A percentile compares a stretch with the other conserved stretches of the same genome.
These are phyloP conservation scores for Claviceps spartinae DNA, from an alignment of 2,329 filamentous ascomycete genomes.

Conservation along the genomic window DNA sequence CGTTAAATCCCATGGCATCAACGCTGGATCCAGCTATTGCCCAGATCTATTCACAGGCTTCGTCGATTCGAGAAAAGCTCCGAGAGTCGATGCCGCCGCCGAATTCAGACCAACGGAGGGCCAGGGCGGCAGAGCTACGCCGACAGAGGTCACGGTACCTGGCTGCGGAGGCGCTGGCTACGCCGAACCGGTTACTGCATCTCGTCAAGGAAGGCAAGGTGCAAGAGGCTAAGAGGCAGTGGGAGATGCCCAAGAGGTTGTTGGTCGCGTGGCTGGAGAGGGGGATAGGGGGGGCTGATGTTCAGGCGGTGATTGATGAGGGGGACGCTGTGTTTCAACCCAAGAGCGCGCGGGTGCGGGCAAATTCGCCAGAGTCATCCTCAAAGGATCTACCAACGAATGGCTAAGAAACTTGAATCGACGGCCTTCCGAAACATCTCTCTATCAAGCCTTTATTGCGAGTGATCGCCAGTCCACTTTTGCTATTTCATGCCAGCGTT, in stretches of 20 bases:
- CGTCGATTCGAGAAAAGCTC: slow-evolving; percentile 38
- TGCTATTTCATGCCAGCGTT: neutral
- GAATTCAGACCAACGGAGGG: slow-evolving; percentile 23
- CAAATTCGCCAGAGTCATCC: neutral
- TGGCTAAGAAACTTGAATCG: neutral
- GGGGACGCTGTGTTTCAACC: slow-evolving; percentile 35
- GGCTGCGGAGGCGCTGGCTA: slow-evolving; percentile 48
- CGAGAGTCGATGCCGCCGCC: slow-evolving; percentile 34
- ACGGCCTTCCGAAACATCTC: neutral
- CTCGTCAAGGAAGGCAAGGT: slow-evolving; percentile 46
- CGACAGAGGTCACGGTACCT: slow-evolving; percentile 36
- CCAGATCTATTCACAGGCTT: slow-evolving; percentile 54
- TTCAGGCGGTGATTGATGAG: slow-evolving; percentile 38
- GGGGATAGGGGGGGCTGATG: slow-evolving; percentile 40
- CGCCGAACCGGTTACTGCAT: slow-evolving; percentile 43
- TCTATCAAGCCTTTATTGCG: neutral
- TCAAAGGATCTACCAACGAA: slow-evolving; percentile 9
- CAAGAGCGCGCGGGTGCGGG: neutral
- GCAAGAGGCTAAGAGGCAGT: slow-evolving; percentile 45
- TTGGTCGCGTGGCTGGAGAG: slow-evolving; percentile 40
- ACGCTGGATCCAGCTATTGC: slow-evolving; percentile 61
- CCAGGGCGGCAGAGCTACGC: slow-evolving; percentile 19
- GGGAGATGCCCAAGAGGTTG: slow-evolving; percentile 39
- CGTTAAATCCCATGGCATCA: slow-evolving; percentile 57
- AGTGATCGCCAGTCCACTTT: neutral